Base-by-base conservation (phyloP, 768 basidiomycete species). In the Phaeolepiota aurea region DNA sequence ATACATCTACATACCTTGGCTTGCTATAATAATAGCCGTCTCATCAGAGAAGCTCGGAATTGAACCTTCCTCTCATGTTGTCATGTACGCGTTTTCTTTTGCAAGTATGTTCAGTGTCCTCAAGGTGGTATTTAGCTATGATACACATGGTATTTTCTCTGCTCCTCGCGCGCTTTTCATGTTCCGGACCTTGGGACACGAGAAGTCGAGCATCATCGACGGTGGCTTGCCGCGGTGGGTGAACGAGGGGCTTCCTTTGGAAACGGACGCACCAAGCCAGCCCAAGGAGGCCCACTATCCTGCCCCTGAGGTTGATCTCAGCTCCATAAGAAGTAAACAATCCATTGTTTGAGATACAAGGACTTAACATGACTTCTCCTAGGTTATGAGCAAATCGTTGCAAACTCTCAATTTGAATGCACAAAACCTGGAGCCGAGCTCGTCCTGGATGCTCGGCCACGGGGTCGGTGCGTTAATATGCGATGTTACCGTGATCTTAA, bases 161-260 rank as follows among this genome's bases (percentile, higher is more conserved):
- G 77, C 90, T 15, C 93, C 96, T 40, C 77, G 96, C 44, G 89
- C 90, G 1, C 72, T 92, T 32, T 98, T 87, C 69, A 98, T 89
- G 69, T 96, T 98, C 74, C 77, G 86, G 62, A 72, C 85, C 16
- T 91, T 96, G 60, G 88, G 89, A 5, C 96, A 99, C 58, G 60
- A 69, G 21, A 81, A 80, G 32, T 88, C 91, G 5, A 88, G 86
- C 45, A 74, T 98, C 9, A 71, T 99, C 12, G 79, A 98, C 58
- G 96, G 96, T n/a, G 94, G 93, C 14, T 72, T 97, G 10, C 89
- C 87, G 21, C 65, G 75, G 30, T 94, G 88, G 87, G 66, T 77
- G 44, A 71, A 69, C 20, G 79, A 85, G 54, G 79, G 81, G 14
- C 63, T 73, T 12, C 64, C 71, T n/a, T 52, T 76, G 7, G 80